Base-by-base conservation (phyloP, 169 alveolate genomes). In the Plasmodium chabaudi region DNA sequence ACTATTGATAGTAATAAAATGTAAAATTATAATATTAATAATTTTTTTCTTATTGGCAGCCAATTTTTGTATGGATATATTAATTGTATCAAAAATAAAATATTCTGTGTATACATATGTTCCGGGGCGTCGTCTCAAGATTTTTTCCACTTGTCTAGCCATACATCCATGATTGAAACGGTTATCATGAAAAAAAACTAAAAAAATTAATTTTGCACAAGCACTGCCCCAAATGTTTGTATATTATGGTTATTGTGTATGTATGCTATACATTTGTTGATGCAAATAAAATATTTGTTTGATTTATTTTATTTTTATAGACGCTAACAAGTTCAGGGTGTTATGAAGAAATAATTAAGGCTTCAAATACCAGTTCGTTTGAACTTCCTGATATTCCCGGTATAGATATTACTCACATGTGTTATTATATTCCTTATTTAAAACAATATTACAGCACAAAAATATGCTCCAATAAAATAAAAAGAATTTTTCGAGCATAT, bases 41-140 rank as follows among this genome's bases (percentile, higher is more conserved):
- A 21, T 25, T 55, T 47, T 44, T 47, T 34, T 59, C 34, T 27
- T 21, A 13, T 9, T 44, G 13, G 25, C 44, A 92, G 94, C 88
- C 89, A 87, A 47, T 92, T 92, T 56, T 56, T 92, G 65, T 89
- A 92, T 64, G 95, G 93, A 56, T 92, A 92, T 74, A 87, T 92
- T 42, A 89, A 89, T 87, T 92, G 72, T 60, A 67, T 92, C 57
- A 77, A 84, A 46, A 75, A 89, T 10, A 89, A 87, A 27, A 68
- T 69, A 13, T 67, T 87, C 46, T 92, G 93, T 23, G 87, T 92
- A 13, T 88, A 89, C 57, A 53, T 75, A 25, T 79, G 92, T 19
- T 89, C 95, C 7, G 60, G 87, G 27, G 87, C 93, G 9, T 89
- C 93, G 55, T 87, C 91, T 79, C 75, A 87, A 63, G 93, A 73